Evolutionary conservation across 768 basidiomycete species (phyloP), one percentile per base, ranked within the genome.

Genomic region (Daedalea quercina): DNA sequence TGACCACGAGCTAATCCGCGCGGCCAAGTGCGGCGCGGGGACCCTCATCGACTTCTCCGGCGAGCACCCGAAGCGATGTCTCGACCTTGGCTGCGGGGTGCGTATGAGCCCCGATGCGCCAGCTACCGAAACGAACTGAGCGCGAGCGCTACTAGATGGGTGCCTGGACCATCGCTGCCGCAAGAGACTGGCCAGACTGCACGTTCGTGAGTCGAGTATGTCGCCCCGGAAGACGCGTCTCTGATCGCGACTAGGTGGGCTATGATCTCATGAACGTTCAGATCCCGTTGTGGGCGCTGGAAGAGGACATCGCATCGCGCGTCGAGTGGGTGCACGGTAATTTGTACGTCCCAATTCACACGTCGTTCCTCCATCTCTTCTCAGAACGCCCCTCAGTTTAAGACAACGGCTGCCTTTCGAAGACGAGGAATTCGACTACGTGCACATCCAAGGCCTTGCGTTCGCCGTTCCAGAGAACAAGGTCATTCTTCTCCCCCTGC

Each of bases 261-360:
- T 87, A 87, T 63, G 88, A 90, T 67, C 72, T 90, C 44, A 83
- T 88, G 37, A 82, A 88, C 57, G 71, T 89, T 1, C 88, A 90
- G 69, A 73, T 85, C 50, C 78, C 85, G 22, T 67, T 76, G 33
- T 70, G 70, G 23, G 52, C 79, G 17, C 62, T 89, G 9, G 78
- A 81, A 8, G 64, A 72, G 4, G 71, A 72, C 1, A 60, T 85
- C 23, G 77, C 80, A 8, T 65, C 68, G 3, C 81, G 87, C 22
- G 76, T 90, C 66, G 69, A 73, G 59, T 90, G 87, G 87, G 71
- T 77, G 22, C 82, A 88, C 59, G 87, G 87, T 34, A 90, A 90
- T 61, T 87, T 90, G 88, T 89, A 65, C 62, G 78, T 64, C 13
- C 42, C 34, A 8, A 28, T 19, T 35, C 23, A 13, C 41, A 15